These are phyloP conservation scores for Erodium texanum DNA, from an alignment of 441 rosid genomes.

Conservation along the genomic window DNA sequence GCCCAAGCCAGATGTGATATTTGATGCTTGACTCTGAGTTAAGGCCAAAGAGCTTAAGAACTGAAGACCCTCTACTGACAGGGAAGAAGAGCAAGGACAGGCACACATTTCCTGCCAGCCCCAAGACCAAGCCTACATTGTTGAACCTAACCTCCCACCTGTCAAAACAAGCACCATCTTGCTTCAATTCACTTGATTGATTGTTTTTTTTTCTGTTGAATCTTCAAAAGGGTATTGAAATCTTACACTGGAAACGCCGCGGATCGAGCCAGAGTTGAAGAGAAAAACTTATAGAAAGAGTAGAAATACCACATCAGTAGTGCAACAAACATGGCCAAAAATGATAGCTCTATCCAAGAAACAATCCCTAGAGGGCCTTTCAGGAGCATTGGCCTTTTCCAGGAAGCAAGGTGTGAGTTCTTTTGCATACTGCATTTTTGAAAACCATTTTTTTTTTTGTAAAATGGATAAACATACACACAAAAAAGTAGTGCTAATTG, in stretches of 20 bases:
- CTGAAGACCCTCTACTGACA: slow-evolving; percentile 49
- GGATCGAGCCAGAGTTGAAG: background rate
- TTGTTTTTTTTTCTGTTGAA: background rate
- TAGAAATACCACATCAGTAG: slow-evolving; percentile 50
- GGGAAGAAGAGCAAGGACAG: slow-evolving; percentile 52
- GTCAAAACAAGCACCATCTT: slow-evolving; percentile 1
- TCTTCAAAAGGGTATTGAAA: background rate
- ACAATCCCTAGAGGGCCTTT: slow-evolving; percentile 65
- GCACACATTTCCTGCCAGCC: slow-evolving; percentile 45
- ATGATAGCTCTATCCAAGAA: slow-evolving; percentile 38
- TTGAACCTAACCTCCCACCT: slow-evolving; percentile 46
- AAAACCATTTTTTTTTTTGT: background rate
- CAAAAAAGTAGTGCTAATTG: background rate
- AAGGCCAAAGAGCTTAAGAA: slow-evolving; percentile 45
- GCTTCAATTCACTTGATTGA: background rate
- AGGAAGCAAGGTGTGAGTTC: background rate
- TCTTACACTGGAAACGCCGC: slow-evolving; percentile 4
- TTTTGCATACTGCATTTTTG: background rate
- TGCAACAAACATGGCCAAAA: slow-evolving; percentile 42
- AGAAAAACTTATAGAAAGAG: slow-evolving; percentile 16
- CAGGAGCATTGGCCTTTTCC: slow-evolving; percentile 44
- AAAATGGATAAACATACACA: background rate
- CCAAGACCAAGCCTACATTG: slow-evolving; percentile 24
- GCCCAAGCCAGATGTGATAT: slow-evolving; percentile 65
- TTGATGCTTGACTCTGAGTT: slow-evolving; percentile 60